A percentile compares a stretch with the other conserved stretches of the same genome.
Conservation (phyloP, 2,329 filamentous ascomycete genomes). For the Immersiporthe knoxdaviesiana region DNA sequence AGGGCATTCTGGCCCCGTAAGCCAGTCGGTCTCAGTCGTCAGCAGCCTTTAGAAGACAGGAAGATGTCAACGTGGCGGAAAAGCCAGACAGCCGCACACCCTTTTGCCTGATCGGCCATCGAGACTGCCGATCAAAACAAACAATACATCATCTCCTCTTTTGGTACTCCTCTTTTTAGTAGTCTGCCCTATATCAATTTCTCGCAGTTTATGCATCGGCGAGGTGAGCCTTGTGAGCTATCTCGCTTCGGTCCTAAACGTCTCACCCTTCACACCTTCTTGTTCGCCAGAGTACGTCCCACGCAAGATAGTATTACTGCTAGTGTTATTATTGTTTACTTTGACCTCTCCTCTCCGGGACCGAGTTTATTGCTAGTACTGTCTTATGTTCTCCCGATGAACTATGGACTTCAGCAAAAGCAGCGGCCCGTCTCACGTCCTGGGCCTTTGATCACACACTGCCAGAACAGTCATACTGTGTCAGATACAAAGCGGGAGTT, state of each 20-base stretch:
- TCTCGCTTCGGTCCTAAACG: neutral
- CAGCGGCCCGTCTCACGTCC: neutral
- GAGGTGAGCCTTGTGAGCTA: neutral
- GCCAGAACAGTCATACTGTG: neutral
- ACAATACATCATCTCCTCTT: slow-evolving; percentile 19
- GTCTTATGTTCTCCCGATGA: neutral
- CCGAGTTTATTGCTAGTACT: neutral
- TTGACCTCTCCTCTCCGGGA: slow-evolving; percentile 1
- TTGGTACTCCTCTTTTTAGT: neutral
- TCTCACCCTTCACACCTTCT: neutral
- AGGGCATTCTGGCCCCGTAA: neutral
- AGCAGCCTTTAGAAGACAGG: neutral
- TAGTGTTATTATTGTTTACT: neutral
- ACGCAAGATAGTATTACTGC: neutral
- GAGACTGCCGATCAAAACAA: slow-evolving; percentile 26
- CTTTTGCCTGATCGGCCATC: neutral
- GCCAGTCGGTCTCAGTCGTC: neutral
- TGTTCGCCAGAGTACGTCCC: neutral
- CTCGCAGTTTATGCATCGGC: slow-evolving; percentile 11
- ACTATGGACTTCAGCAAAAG: neutral
- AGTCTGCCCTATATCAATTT: slow-evolving; percentile 17
- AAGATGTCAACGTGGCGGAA: neutral
- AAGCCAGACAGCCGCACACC: neutral
- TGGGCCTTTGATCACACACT: neutral
- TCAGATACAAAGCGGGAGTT: neutral